Evolutionary conservation across 1,139 yeast species (phyloP).

Genomic region (Williopsis jadinii): DNA sequence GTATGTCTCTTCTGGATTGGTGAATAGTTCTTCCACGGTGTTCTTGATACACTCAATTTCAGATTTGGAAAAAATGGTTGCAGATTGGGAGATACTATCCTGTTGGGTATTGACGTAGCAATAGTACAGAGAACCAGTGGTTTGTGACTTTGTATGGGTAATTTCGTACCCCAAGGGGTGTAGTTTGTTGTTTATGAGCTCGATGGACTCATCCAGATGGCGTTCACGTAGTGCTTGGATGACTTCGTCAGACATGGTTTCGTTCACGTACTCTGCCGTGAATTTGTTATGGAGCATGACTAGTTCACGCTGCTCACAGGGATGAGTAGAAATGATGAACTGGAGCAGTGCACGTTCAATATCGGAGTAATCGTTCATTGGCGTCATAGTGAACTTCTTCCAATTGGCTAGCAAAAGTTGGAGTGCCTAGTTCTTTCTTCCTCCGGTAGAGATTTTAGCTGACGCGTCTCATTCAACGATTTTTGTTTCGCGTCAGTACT

Average conservation of each 20-base stretch:
- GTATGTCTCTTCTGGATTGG: constrained; percentile 14
- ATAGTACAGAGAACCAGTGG: constrained; percentile 9
- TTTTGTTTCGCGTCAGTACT: too few relatives aligned
- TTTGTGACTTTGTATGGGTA: constrained; percentile 8
- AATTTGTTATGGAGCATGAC: constrained; percentile 7
- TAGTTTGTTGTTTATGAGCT: constrained; percentile 35
- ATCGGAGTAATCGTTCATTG: constrained; percentile 21
- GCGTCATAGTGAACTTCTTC: too few relatives aligned
- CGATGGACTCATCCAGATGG: constrained; percentile 20
- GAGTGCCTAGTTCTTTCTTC: too few relatives aligned
- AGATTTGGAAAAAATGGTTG: constrained; percentile 36
- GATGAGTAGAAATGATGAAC: constrained; percentile 33
- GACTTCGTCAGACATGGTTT: not conserved
- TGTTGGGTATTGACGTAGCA: constrained; percentile 36
- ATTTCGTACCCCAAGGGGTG: constrained; percentile 39
- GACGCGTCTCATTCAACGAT: not conserved
- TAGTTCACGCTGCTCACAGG: constrained; percentile 18
- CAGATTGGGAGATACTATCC: constrained; percentile 35
- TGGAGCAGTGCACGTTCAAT: constrained; percentile 40
- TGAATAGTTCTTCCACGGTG: constrained; percentile 40
- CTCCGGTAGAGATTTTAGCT: not conserved
- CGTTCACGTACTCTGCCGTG: constrained; percentile 6
- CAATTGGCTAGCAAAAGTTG: too few relatives aligned
- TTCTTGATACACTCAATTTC: constrained; percentile 45
- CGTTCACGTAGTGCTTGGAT: constrained; percentile 3